Base-by-base conservation (phyloP, 2,329 filamentous ascomycete genomes). In the Lecanosticta acicola region DNA sequence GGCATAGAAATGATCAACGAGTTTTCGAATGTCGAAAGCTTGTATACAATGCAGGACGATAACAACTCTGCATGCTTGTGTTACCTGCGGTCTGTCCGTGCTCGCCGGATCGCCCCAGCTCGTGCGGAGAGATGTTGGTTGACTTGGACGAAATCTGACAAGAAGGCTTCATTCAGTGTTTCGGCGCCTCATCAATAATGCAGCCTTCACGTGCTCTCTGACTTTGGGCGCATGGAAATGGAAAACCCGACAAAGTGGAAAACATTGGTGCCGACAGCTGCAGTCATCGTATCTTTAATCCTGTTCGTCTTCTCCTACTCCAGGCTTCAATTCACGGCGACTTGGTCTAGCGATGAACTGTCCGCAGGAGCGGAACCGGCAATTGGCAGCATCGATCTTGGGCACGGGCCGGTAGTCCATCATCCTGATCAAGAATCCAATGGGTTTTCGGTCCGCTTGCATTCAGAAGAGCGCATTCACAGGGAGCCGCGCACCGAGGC, bases 381-480 rank as follows among this genome's bases (percentile, higher is more conserved):
- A 11, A 41, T 46, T 32, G 32, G 35, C 2, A 38, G 37, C 7
- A 11, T 44, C 13, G 42, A 46, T 7, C 16, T 41, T 17, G 44
- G 44, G 17, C 44, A 41, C 32, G 44, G 33, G 17, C 44, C 44
- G 7, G 32, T 41, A 18, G 19, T 37, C 9, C 11, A 5, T 7
- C 39, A 41, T 16, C 39, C 44, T 4, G 11, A 21, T 14, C 20
- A 10, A 16, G 44, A 35, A 21, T 34, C 43, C 1, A 39, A 49
- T 32, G 47, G 45, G 24, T 26, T 45, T 4, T 33, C 20, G 3
- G 18, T 44, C 2, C 21, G 57, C 20, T 39, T 54, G 3, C 49
- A 54, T 38, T 49, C 49, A 3, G 39, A 48, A 29, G 37, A 50
- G 16, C 51, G 50, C 33, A 43, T 44, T 13, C 29, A 34, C 38